phyloP scores from a whole-genome alignment of 225 moss, liverwort and hornwort genomes.

The Anthoceros angustus region DNA sequence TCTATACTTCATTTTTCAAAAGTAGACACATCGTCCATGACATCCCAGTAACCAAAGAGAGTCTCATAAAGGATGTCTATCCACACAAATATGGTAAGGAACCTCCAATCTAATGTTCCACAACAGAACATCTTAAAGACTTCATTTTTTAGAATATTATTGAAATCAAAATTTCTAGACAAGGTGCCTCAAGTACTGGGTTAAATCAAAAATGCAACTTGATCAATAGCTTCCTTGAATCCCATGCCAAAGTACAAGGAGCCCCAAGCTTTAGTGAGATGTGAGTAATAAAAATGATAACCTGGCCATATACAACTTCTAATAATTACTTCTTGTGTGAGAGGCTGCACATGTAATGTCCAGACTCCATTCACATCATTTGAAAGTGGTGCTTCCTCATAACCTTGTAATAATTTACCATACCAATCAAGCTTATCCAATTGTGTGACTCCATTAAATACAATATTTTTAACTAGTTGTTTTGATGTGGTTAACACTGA shows the following conservation, averaged over 20 bases:
- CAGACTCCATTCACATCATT: neutral
- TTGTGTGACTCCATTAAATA: neutral
- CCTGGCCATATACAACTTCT: neutral
- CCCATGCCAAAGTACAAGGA: neutral
- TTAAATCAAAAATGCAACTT: neutral
- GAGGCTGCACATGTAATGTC: neutral
- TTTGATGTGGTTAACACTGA: neutral
- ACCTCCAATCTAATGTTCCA: too few species aligned
- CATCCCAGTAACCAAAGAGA: too few species aligned
- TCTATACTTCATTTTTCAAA: too few species aligned
- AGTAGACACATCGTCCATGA: too few species aligned
- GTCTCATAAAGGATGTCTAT: too few species aligned
- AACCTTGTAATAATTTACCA: neutral
- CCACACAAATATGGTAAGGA: too few species aligned
- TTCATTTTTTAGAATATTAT: too few species aligned
- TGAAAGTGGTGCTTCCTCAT: neutral
- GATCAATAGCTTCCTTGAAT: neutral
- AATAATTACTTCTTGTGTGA: neutral
- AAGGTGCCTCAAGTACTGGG: too few species aligned
- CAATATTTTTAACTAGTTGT: neutral
- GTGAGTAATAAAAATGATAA: neutral
- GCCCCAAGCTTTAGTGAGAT: neutral
- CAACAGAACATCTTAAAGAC: too few species aligned
- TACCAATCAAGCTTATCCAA: neutral
- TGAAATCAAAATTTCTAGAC: too few species aligned